These are phyloP conservation scores for Microbotryomycetes sp. DNA, from an alignment of 1,284 basidiomycete species.

Conservation along the genomic window DNA sequence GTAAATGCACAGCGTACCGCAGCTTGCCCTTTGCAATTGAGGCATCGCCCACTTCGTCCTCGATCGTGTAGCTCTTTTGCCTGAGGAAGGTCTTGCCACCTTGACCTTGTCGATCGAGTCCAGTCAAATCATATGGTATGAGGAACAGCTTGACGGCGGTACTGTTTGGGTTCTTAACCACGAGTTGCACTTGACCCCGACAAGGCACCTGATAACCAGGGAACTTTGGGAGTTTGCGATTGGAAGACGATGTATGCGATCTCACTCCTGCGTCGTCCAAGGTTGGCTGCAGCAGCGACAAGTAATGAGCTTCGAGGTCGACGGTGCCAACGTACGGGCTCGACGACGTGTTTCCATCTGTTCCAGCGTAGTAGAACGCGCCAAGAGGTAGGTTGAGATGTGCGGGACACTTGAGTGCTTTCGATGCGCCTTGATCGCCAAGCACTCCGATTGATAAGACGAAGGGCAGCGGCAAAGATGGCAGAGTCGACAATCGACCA, in stretches of 20 bases:
- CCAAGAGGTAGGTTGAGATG: constrained; percentile 41
- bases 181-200: constrained; percentile 49
- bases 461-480: constrained; percentile 40
- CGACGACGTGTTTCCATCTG: constrained; percentile 18
- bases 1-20: constrained; percentile 46
- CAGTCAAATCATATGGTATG: constrained; percentile 48
- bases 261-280: not conserved
- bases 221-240: constrained; percentile 37
- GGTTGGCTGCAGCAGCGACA: constrained; percentile 15
- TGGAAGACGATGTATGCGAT: not conserved
- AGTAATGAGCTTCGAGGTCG: constrained; percentile 42
- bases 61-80: constrained; percentile 38
- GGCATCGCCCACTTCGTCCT: constrained; percentile 2
- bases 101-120: constrained; percentile 35
- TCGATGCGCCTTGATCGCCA: constrained; percentile 17
- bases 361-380: constrained; percentile 40
- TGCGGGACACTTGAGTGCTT: constrained; percentile 38
- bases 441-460: constrained; percentile 43
- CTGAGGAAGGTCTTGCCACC: constrained; percentile 39
- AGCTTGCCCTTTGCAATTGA: constrained; percentile 36
- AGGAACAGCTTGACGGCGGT: constrained; percentile 49
- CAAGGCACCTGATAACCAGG: constrained; percentile 49
- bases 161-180: constrained; percentile 47
- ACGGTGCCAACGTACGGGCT: constrained; percentile 44
- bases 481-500: constrained; percentile 41